Base-by-base conservation (phyloP, 164 flowering plant genomes). In the Chimonanthus salicifolius region DNA sequence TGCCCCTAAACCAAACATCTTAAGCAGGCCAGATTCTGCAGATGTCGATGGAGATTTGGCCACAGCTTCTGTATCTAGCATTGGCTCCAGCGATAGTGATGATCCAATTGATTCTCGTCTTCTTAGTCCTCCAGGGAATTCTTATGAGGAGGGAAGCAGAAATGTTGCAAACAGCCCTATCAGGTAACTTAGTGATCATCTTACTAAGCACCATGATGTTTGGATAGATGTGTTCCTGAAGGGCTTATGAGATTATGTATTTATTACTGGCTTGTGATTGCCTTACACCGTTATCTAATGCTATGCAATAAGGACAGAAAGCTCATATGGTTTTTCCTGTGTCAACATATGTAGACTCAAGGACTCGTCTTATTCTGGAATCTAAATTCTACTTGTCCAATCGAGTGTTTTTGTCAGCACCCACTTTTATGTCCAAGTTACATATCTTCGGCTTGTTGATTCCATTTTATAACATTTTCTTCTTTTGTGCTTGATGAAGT, bases 51-150 rank as follows among this genome's bases (percentile, higher is more conserved):
- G 83, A 71, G 94, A 92, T 80, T 73, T 89, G 70, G 88, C 79
- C 6, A 83, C 87, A 78, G 94, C 90, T 75, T 89, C 97, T 54
- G 81, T 92, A 74, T 92, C 90, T 62, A 87, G 97, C 79, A 89
- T 77, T 60, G 71, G 86, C 76, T 90, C 95, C 9, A 78, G 66
- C 68, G 97, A 88, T 68, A 89, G 95, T 83, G 98, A 91, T 65
- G 97, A 96, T 79, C 88, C 83, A 50, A 51, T 79, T 46, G 97
- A 91, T 71, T 87, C 93, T 44, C 83, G 80, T 67, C 85, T 73
- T 64, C 89, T 78, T 67, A 93, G 94, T 74, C 96, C 97, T 47
- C 83, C 74, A 49, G 89, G 88, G 71, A 79, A 84, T 75, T 93
- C 87, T 74, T 81, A 45, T 80, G 96, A 90, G 45, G 79, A 73